These are phyloP conservation scores for Trichoderma sp. DNA, from an alignment of 2,329 filamentous ascomycete species.

Conservation along the genomic window DNA sequence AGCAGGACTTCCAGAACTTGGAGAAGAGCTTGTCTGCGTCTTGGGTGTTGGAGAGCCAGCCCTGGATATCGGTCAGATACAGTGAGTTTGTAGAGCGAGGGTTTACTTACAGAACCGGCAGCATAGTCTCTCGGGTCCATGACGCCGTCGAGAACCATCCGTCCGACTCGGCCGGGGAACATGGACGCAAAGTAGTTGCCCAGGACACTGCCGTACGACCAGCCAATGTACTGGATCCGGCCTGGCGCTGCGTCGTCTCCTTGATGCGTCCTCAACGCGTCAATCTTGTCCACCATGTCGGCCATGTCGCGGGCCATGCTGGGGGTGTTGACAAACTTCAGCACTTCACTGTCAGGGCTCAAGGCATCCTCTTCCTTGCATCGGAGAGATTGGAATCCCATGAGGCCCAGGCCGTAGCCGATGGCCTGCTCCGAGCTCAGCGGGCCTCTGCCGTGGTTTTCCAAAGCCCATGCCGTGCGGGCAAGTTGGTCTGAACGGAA, in stretches of 20 bases:
- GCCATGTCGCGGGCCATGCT: slow-evolving; percentile 47
- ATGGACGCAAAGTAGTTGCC: slow-evolving; percentile 40
- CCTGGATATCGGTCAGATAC: slow-evolving; percentile 24
- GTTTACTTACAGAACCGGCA: slow-evolving; percentile 22
- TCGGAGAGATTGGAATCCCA: slow-evolving; percentile 32
- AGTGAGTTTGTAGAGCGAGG: background rate
- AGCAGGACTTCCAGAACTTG: slow-evolving; percentile 41
- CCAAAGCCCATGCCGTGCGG: slow-evolving; percentile 34
- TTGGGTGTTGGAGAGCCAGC: slow-evolving; percentile 39
- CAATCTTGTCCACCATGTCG: slow-evolving; percentile 43
- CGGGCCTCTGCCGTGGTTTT: slow-evolving; percentile 35
- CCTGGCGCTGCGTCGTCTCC: too few species aligned
- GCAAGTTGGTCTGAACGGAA: slow-evolving; percentile 36
- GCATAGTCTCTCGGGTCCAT: slow-evolving; percentile 41
- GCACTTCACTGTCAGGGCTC: slow-evolving; percentile 33
- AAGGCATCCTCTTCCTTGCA: slow-evolving; percentile 31
- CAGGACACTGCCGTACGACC: slow-evolving; percentile 46
- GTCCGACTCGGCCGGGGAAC: slow-evolving; percentile 40
- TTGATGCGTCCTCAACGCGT: slow-evolving; percentile 33
- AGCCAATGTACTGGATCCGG: slow-evolving; percentile 49
- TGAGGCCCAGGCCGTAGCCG: slow-evolving; percentile 28
- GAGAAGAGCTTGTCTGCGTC: slow-evolving; percentile 42
- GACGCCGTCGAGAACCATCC: slow-evolving; percentile 46
- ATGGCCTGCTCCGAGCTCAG: slow-evolving; percentile 26
- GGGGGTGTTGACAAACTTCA: slow-evolving; percentile 40